Base-by-base conservation (phyloP, 148 eudicot species). In the Dianthus caryophyllus region DNA sequence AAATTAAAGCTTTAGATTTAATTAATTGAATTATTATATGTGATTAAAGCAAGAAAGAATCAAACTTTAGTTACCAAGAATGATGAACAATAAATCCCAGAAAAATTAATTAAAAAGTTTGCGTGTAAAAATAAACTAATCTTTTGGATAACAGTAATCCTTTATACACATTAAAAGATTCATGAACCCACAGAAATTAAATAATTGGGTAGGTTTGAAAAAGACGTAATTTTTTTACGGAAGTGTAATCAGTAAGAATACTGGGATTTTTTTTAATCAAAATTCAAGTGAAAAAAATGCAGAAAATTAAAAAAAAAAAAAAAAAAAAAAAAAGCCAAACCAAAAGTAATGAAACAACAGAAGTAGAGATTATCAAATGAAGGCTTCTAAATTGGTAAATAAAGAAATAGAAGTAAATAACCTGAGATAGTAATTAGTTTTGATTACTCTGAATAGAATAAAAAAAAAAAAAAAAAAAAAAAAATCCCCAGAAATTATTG, bases 181-280 rank as follows among this genome's bases (percentile, higher is more conserved):
- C 64, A 60, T 60, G 64, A 11, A 61, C 65, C 49, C 15, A 39
- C 9, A 61, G 22, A 4, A 15, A 24, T 14, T 24, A 5, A 12
- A 21, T 8, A 33, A 63, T 11, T 63, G 52, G 26, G 66, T 50
- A 46, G 24, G 18, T 17, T 63, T 63, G 66, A 63, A 24, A 62
- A 15, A 20, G 66, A 62, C 66, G 12, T 62, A 50, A 41, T 62
- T 62, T 6, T 24, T 33, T 33, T 62, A 43, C 21, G 48, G 46
- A 60, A 60, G 64, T 38, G 64, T 61, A 61, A 61, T 38, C 20
- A 38, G 17, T n/a, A 61, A 24, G 38, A 54, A 27, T 27, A 55
- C 27, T 55, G 36, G 10, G 15, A 55, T 26, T 51, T 12, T 13
- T 33, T 33, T 33, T 33, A 33, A 3, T 33, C 3, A 2, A 33